Percentiles rank a stretch among this genome's conserved stretches.
Conservation (phyloP, 176 grass and related monocot species). For the Rhynchospora pubera region DNA sequence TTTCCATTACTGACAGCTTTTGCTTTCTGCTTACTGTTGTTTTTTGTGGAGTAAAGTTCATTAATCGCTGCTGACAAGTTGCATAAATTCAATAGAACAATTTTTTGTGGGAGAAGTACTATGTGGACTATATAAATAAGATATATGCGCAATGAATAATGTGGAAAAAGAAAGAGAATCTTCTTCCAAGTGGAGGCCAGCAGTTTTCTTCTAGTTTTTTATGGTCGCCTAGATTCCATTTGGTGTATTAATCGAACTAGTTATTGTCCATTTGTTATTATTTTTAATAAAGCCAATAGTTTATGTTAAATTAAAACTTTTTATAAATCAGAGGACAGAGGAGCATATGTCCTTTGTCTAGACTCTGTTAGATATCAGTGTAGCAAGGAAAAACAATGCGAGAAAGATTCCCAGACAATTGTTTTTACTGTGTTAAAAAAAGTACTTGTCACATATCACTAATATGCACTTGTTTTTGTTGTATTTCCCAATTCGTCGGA, state of each 20-base stretch:
- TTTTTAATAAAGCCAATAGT: slow-evolving; percentile 4
- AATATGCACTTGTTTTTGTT: slow-evolving; percentile 2
- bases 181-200: slow-evolving; percentile 17
- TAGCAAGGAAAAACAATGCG: slow-evolving; percentile 19
- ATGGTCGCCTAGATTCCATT: slow-evolving; percentile 19
- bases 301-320: not conserved
- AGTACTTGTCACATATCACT: not conserved
- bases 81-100: not conserved
- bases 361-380: slow-evolving; percentile 18
- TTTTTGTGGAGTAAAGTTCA: not conserved
- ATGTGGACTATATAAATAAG: not conserved
- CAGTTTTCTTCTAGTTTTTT: slow-evolving; percentile 10
- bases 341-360: slow-evolving; percentile 28
- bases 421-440: slow-evolving; percentile 11
- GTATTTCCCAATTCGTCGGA: not conserved
- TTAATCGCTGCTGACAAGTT: not conserved
- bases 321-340: slow-evolving; percentile 4
- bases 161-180: slow-evolving; percentile 12
- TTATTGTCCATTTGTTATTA: not conserved
- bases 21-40: not conserved
- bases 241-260: not conserved
- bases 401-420: slow-evolving; percentile 25
- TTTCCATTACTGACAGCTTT: not conserved
- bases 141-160: not conserved
- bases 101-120: not conserved